phyloP scores from a whole-genome alignment of 495 filamentous ascomycete genomes.

The Pyrenopolyporus hunteri region DNA sequence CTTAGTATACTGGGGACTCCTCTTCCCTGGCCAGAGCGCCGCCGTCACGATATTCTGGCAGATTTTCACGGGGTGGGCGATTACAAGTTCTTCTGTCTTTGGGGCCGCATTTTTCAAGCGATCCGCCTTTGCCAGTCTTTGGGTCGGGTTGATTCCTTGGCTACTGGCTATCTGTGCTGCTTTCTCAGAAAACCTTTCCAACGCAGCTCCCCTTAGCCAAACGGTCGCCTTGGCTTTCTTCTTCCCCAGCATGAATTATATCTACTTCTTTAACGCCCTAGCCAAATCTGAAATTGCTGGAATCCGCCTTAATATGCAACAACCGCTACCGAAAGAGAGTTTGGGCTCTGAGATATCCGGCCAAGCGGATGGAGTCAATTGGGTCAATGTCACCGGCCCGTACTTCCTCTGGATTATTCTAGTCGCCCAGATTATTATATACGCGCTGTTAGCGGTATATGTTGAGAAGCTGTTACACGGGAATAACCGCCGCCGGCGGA shows the following conservation, averaged over 20 bases:
- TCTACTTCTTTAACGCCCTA: slow-evolving; percentile 64
- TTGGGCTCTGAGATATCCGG: neutral
- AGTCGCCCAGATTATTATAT: slow-evolving; percentile 67
- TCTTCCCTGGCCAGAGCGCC: slow-evolving; percentile 57
- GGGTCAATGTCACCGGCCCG: slow-evolving; percentile 58
- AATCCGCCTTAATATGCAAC: slow-evolving; percentile 55
- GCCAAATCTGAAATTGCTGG: slow-evolving; percentile 62
- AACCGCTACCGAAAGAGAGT: slow-evolving; percentile 52
- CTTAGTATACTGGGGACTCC: slow-evolving; percentile 49
- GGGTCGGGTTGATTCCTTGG: slow-evolving; percentile 60
- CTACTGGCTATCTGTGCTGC: slow-evolving; percentile 64
- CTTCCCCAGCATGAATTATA: slow-evolving; percentile 71
- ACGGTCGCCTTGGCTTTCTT: slow-evolving; percentile 62
- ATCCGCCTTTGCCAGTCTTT: slow-evolving; percentile 69
- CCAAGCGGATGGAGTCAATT: slow-evolving; percentile 9
- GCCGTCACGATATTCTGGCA: slow-evolving; percentile 62
- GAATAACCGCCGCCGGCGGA: slow-evolving; percentile 59
- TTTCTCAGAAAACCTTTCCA: slow-evolving; percentile 32
- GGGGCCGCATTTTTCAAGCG: slow-evolving; percentile 68
- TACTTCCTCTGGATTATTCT: slow-evolving; percentile 62
- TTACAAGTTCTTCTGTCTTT: slow-evolving; percentile 65
- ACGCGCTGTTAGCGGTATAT: slow-evolving; percentile 63
- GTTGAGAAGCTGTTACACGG: slow-evolving; percentile 70
- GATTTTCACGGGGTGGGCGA: slow-evolving; percentile 61
- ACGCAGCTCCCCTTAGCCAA: slow-evolving; percentile 46